These are phyloP conservation scores for Chenopodium formosanum DNA, from an alignment of 148 eudicot genomes.

Conservation along the genomic window DNA sequence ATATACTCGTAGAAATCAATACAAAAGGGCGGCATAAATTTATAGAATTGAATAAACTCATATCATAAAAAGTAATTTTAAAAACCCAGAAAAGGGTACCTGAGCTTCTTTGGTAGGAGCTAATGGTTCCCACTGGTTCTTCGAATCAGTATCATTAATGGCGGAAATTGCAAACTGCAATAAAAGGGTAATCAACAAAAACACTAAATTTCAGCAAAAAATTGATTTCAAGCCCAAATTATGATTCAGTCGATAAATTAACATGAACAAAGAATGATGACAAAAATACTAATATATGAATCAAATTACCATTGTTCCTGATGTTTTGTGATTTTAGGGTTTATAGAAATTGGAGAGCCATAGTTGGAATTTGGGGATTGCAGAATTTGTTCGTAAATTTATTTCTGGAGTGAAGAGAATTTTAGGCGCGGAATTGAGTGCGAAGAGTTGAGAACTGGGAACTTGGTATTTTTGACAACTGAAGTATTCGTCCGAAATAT, in stretches of 20 bases:
- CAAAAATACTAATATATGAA: neutral
- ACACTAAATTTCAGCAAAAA: neutral
- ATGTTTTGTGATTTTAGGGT: neutral
- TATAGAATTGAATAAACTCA: neutral
- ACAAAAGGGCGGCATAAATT: neutral
- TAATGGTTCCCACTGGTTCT: constrained; percentile 76
- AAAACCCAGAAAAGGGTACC: constrained; percentile 29
- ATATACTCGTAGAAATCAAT: neutral
- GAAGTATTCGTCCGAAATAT: neutral
- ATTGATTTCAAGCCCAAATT: neutral
- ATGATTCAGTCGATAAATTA: neutral
- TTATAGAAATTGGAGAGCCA: neutral
- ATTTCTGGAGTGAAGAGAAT: neutral
- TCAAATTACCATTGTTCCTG: constrained; percentile 17
- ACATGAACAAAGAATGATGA: neutral
- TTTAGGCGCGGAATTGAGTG: constrained; percentile 9
- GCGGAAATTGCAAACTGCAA: constrained; percentile 90
- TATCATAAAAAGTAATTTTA: neutral
- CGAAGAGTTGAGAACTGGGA: neutral
- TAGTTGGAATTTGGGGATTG: neutral
- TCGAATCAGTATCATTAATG: constrained; percentile 78
- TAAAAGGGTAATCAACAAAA: neutral
- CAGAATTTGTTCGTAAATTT: neutral
- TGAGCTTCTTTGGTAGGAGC: constrained; percentile 99
- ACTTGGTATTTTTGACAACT: neutral